A percentile compares a stretch with the other conserved stretches of the same genome.
These are phyloP conservation scores for Atkinsonella hypoxylon DNA, from an alignment of 2,329 filamentous ascomycete species.

Conservation along the genomic window DNA sequence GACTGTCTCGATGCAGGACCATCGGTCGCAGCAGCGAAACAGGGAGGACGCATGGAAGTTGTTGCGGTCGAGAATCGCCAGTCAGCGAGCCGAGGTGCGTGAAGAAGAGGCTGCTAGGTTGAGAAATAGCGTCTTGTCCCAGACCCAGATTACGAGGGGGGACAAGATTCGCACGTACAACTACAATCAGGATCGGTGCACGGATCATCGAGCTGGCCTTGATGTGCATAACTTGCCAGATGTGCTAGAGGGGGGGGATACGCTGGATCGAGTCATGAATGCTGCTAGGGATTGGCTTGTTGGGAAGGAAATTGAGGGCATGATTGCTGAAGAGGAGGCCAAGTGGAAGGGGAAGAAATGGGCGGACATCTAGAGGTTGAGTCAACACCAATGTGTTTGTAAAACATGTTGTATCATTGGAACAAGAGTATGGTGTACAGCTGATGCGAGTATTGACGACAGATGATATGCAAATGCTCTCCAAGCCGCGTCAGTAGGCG, in stretches of 20 bases:
- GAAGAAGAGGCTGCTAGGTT: conserved; percentile 69
- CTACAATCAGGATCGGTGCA: conserved; percentile 62
- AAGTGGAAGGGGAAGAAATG: background rate
- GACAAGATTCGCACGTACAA: conserved; percentile 96
- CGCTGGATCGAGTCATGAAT: conserved; percentile 63
- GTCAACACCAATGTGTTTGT: background rate
- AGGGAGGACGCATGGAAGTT: conserved; percentile 78
- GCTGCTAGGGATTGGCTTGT: conserved; percentile 67
- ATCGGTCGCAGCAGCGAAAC: conserved; percentile 81
- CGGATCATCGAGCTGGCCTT: conserved; percentile 72
- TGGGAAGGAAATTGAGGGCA: conserved; percentile 58
- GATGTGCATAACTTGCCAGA: conserved; percentile 71
- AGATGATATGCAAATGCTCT: background rate
- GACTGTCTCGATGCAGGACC: conserved; percentile 85
- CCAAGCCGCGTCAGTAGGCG: background rate
- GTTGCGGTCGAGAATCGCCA: conserved; percentile 69
- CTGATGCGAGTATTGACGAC: background rate
- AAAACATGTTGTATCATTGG: background rate
- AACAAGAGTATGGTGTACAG: background rate
- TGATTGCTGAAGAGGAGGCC: conserved; percentile 52
- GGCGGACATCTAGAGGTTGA: background rate
- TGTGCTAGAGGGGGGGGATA: conserved; percentile 63
- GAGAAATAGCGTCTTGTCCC: conserved; percentile 66
- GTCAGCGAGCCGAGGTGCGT: conserved; percentile 65
- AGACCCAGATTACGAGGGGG: conserved; percentile 72